Conservation (phyloP, 371 early-diverging fungal genomes). For the Zychaea mexicana region DNA sequence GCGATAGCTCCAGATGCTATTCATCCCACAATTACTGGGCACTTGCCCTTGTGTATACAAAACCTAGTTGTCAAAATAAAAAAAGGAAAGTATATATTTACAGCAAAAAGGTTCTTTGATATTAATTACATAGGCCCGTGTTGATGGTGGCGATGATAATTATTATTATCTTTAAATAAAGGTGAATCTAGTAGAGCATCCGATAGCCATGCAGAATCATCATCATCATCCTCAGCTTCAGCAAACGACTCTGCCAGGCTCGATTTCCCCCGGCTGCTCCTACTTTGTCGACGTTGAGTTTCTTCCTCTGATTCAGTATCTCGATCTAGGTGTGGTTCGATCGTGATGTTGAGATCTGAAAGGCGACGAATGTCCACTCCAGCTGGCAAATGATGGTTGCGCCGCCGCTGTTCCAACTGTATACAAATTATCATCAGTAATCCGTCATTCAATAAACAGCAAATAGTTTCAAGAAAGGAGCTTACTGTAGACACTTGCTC, state of each 20-base stretch:
- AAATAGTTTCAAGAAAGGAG: neutral
- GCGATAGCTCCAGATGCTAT: no score
- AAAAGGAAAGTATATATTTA: no score
- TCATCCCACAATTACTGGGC: no score
- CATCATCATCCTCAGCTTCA: neutral
- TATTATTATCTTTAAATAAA: neutral
- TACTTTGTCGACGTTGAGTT: neutral
- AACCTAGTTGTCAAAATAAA: no score
- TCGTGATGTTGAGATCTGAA: slow-evolving; percentile 48
- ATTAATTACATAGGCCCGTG: neutral
- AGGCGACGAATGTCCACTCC: slow-evolving; percentile 34
- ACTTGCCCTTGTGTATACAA: no score
- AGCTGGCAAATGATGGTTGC: slow-evolving; percentile 27
- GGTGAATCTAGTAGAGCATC: neutral
- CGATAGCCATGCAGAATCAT: neutral
- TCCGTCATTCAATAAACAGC: neutral
- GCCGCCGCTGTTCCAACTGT: slow-evolving; percentile 38
- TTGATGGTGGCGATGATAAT: neutral
- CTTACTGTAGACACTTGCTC: slow-evolving; percentile 23
- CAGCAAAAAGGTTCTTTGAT: no score
- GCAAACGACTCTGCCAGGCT: neutral
- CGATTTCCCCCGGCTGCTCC: neutral
- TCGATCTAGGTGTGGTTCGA: slow-evolving; percentile 32
- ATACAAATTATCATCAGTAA: neutral
- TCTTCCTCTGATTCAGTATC: slow-evolving; percentile 11